Evolutionary conservation across 75 land plant genomes (phyloP).

Genomic region (Picea glauca): DNA sequence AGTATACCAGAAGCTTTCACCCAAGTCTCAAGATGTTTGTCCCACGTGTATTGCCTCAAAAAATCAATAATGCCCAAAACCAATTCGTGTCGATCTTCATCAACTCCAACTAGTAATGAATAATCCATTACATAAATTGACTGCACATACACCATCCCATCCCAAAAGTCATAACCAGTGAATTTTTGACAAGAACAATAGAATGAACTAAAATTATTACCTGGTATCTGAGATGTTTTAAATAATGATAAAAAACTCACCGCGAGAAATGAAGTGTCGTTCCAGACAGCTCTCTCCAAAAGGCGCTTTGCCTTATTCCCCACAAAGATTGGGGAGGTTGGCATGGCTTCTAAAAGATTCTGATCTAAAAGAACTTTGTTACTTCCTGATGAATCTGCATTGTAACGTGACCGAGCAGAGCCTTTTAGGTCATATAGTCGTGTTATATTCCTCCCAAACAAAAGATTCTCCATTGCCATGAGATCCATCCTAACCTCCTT

Average conservation of each 20-base stretch:
- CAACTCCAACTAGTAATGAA: conserved; percentile 92
- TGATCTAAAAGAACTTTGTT: conserved; percentile 89
- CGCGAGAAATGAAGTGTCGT: conserved; percentile 89
- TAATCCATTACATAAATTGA: conserved; percentile 94
- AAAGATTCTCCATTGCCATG: conserved; percentile 97
- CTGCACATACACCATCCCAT: conserved; percentile 39
- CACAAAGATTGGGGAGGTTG: conserved; percentile 70
- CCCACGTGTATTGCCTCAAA: conserved; percentile 72
- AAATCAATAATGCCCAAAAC: conserved; percentile 97
- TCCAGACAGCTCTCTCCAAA: conserved; percentile 88
- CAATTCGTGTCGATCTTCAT: conserved; percentile 60
- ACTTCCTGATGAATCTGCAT: conserved; percentile 43
- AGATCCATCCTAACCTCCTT: conserved; percentile 76
- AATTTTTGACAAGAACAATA: background rate
- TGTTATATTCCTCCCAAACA: conserved; percentile 59
- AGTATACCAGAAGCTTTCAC: conserved; percentile 82
- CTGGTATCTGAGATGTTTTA: conserved; percentile 34
- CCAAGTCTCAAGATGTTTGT: conserved; percentile 97
- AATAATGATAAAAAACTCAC: conserved; percentile 65
- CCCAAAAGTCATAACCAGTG: background rate
- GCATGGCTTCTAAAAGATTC: conserved; percentile 85
- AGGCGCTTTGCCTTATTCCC: conserved; percentile 69
- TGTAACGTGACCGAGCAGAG: conserved; percentile 66
- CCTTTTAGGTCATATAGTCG: conserved; percentile 94
- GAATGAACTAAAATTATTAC: background rate